phyloP scores from a whole-genome alignment of 2,329 filamentous ascomycete species.

The Ramularia endophylla region DNA sequence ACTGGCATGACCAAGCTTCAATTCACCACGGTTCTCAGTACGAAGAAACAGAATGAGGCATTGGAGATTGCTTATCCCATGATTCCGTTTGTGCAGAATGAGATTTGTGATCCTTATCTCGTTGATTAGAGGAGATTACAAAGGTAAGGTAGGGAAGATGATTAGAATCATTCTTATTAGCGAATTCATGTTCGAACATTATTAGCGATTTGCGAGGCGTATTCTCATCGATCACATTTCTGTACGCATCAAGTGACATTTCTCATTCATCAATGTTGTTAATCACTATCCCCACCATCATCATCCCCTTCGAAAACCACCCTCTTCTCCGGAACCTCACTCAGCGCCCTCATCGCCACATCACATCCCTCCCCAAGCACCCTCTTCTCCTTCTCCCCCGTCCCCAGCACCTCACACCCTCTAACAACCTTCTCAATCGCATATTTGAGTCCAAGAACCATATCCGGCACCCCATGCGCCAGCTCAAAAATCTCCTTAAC shows the following conservation, averaged over 20 bases:
- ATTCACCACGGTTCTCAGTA: conserved; percentile 2
- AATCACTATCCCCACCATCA: conserved; percentile 5
- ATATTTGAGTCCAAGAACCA: conserved; percentile 70
- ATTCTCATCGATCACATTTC: no score
- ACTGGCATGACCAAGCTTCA: conserved; percentile 1
- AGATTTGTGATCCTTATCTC: conserved; percentile 5
- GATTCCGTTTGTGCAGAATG: conserved; percentile 2
- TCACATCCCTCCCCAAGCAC: conserved; percentile 42
- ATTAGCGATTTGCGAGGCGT: no score
- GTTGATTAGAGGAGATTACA: no score
- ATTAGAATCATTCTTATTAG: no score
- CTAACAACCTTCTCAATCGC: conserved; percentile 71
- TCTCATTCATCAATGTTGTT: no score
- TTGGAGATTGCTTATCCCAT: conserved; percentile 5
- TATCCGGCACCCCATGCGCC: conserved; percentile 57
- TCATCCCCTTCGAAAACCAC: conserved; percentile 2
- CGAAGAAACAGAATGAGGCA: conserved; percentile 3
- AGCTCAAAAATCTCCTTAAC: conserved; percentile 63
- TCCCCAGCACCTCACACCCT: conserved; percentile 53
- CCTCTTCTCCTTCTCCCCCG: conserved; percentile 42
- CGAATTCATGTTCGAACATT: no score
- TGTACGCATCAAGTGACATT: no score
- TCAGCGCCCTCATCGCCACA: conserved; percentile 21
- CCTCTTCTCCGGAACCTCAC: conserved; percentile 8
- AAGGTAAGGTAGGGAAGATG: no score